Conservation (phyloP, 768 basidiomycete species). For the Auriscalpium microsporum region DNA sequence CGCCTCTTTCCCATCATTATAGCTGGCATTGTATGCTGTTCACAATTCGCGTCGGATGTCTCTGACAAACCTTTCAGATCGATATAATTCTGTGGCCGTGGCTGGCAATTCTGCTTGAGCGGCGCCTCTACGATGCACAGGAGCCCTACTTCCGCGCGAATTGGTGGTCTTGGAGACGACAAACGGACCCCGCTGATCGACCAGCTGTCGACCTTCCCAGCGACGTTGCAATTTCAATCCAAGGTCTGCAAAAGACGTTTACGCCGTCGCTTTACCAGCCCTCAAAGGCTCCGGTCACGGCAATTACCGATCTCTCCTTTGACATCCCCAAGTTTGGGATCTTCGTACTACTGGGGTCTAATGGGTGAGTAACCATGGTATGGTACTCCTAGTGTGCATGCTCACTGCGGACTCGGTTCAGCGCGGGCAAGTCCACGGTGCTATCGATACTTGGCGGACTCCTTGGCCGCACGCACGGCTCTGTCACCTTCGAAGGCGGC, state of each 20-base stretch:
- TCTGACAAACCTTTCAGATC: slow-evolving; percentile 33
- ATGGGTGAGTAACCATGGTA: slow-evolving; percentile 35
- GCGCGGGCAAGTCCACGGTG: slow-evolving; percentile 71
- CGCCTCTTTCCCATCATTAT: slow-evolving; percentile 51
- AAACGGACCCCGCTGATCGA: slow-evolving; percentile 1
- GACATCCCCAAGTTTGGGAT: slow-evolving; percentile 67
- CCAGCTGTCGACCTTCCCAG: slow-evolving; percentile 20
- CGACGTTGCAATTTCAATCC: slow-evolving; percentile 52
- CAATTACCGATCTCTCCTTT: slow-evolving; percentile 57
- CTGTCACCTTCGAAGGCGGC: slow-evolving; percentile 47
- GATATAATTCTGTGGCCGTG: slow-evolving; percentile 70
- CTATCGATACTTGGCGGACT: slow-evolving; percentile 62
- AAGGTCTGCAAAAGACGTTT: slow-evolving; percentile 53
- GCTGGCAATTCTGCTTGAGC: slow-evolving; percentile 52
- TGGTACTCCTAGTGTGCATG: no score
- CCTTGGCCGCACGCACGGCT: slow-evolving; percentile 48
- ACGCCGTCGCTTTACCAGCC: slow-evolving; percentile 38
- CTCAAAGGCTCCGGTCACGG: slow-evolving; percentile 43
- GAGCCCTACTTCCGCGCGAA: slow-evolving; percentile 20
- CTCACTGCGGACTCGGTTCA: slow-evolving; percentile 16
- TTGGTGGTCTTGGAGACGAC: slow-evolving; percentile 18
- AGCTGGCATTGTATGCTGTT: slow-evolving; percentile 47
- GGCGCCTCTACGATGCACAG: slow-evolving; percentile 50
- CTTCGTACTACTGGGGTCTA: slow-evolving; percentile 70
- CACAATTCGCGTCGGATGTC: not conserved